These are phyloP conservation scores for Pyrenophora seminiperda DNA, from an alignment of 2,329 filamentous ascomycete genomes.

Conservation along the genomic window DNA sequence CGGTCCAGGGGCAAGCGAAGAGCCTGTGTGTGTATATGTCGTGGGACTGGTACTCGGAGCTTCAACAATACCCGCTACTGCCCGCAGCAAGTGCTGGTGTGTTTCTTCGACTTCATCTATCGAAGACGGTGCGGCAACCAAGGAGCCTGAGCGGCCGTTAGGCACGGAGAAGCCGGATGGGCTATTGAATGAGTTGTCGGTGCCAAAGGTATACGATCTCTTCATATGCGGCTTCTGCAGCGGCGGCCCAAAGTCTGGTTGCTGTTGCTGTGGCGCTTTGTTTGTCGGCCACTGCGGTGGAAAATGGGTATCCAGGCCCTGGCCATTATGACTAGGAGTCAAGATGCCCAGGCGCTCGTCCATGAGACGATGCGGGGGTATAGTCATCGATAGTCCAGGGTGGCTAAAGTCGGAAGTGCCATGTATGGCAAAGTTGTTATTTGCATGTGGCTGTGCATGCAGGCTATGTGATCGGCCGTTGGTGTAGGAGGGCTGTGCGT, in stretches of 20 bases:
- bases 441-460: slow-evolving; percentile 18
- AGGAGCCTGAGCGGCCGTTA: slow-evolving; percentile 29
- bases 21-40: slow-evolving; percentile 6
- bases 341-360: slow-evolving; percentile 39
- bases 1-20: slow-evolving; percentile 6
- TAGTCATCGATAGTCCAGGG: slow-evolving; percentile 22
- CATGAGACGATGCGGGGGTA: slow-evolving; percentile 34
- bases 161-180: slow-evolving; percentile 33
- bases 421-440: slow-evolving; percentile 4
- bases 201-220: slow-evolving; percentile 44
- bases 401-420: slow-evolving; percentile 10
- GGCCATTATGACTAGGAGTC: slow-evolving; percentile 35
- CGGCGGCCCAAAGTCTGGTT: slow-evolving; percentile 25
- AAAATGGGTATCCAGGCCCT: slow-evolving; percentile 37
- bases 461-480: slow-evolving; percentile 31
- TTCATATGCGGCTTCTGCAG: slow-evolving; percentile 29
- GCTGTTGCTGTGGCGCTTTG: slow-evolving; percentile 25
- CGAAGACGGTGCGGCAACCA: slow-evolving; percentile 32
- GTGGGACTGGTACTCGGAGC: slow-evolving; percentile 16
- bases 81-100: slow-evolving; percentile 22
- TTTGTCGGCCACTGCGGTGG: slow-evolving; percentile 34
- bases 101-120: slow-evolving; percentile 30
- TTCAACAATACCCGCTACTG: slow-evolving; percentile 11
- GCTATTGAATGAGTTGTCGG: slow-evolving; percentile 44
- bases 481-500: slow-evolving; percentile 34